Evolutionary conservation across 2,329 filamentous ascomycete species (phyloP).

Genomic region (Aspergillus fumigatiaffinis): DNA sequence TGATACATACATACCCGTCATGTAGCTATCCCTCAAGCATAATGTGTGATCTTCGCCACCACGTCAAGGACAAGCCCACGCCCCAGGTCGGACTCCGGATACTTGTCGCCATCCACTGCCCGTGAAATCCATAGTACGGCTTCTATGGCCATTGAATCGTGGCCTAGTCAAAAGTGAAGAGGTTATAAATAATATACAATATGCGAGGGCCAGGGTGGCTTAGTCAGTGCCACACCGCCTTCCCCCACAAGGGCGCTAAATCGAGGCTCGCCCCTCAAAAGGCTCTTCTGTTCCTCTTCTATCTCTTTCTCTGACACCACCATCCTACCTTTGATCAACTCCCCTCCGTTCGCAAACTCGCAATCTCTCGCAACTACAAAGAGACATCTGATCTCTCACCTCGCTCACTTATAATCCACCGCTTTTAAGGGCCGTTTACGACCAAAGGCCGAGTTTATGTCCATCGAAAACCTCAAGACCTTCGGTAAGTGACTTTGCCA

Average conservation of each 20-base stretch:
- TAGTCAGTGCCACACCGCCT: slow-evolving; percentile 31
- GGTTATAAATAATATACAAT: no score
- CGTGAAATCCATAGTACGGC: not conserved
- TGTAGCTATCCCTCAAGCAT: not conserved
- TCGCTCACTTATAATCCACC: slow-evolving; percentile 27
- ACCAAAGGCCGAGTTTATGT: slow-evolving; percentile 85
- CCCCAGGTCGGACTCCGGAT: not conserved
- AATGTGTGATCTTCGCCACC: not conserved
- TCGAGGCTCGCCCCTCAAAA: slow-evolving; percentile 31
- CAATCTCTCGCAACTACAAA: slow-evolving; percentile 21
- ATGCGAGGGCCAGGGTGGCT: slow-evolving; percentile 14
- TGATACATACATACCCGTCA: not conserved
- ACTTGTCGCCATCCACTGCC: not conserved
- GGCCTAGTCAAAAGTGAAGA: not conserved
- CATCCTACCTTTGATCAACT: slow-evolving; percentile 1
- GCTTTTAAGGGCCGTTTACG: slow-evolving; percentile 46
- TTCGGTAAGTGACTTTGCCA: slow-evolving; percentile 64
- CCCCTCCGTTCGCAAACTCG: slow-evolving; percentile 2
- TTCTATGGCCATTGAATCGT: not conserved
- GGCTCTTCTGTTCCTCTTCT: slow-evolving; percentile 28
- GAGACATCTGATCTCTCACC: slow-evolving; percentile 33
- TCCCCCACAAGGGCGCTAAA: slow-evolving; percentile 24
- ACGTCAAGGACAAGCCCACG: not conserved
- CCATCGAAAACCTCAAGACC: slow-evolving; percentile 98
- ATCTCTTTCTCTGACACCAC: slow-evolving; percentile 24